phyloP scores from a whole-genome alignment of 805 yeast species.

The Lachancea dasiensis region DNA sequence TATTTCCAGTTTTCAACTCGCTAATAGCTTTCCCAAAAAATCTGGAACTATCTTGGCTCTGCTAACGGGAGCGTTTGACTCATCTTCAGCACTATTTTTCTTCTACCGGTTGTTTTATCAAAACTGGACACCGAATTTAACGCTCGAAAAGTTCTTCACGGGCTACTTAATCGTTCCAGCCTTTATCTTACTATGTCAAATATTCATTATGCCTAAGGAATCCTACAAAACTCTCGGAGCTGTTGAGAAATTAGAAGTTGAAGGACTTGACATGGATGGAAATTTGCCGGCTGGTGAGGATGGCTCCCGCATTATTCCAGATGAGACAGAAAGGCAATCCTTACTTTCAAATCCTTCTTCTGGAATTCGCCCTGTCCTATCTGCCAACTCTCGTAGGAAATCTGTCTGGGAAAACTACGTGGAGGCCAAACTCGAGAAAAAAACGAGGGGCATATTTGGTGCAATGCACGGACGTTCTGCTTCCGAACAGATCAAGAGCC shows the following conservation, averaged over 20 bases:
- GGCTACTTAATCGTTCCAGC: constrained; percentile 67
- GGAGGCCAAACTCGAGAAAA: constrained; percentile 45
- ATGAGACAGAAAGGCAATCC: constrained; percentile 35
- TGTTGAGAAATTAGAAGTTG: constrained; percentile 61
- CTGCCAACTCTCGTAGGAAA: constrained; percentile 34
- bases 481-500: constrained; percentile 40
- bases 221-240: constrained; percentile 69
- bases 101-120: constrained; percentile 64
- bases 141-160: constrained; percentile 56
- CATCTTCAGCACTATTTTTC: constrained; percentile 84
- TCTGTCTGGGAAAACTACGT: constrained; percentile 64
- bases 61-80: constrained; percentile 89
- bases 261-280: constrained; percentile 70
- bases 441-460: constrained; percentile 67
- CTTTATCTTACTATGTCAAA: constrained; percentile 68
- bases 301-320: constrained; percentile 41
- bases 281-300: constrained; percentile 37
- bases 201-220: constrained; percentile 71
- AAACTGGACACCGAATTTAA: constrained; percentile 17
- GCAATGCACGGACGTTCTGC: constrained; percentile 61
- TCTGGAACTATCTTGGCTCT: constrained; percentile 79
- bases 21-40: constrained; percentile 76
- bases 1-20: constrained; percentile 83
- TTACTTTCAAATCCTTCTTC: constrained; percentile 19
- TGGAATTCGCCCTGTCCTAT: constrained; percentile 7